Evolutionary conservation across 345 rosid genomes (phyloP), one percentile per base, ranked within the genome.

Genomic region (Bruguiera parviflora): DNA sequence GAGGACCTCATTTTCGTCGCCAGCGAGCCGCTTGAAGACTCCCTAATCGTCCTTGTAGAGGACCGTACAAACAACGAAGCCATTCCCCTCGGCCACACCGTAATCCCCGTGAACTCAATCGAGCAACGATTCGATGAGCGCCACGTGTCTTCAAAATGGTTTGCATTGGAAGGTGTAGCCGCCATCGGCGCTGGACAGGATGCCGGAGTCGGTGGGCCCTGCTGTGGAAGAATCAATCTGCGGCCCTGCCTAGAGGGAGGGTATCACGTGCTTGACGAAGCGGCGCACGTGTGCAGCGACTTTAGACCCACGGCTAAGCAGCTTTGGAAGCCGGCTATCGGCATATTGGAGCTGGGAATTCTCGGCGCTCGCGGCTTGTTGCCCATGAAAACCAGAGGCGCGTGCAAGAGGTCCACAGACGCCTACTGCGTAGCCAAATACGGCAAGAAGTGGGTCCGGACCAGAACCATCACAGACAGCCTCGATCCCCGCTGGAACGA

Each of bases 401-500:
- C 91, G 3, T 91, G 89, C 3, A 90, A 90, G 72, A 92, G 96
- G 5, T 89, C 99, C 53, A 95, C 97, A 4, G 96, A 95, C 68
- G 88, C 97, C 28, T 95, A 95, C 51, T 92, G 96, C 37, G 96
- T 95, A 1, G 99, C 97, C 32, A 95, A 95, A 77, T 92, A 92
- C 16, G 99, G 99, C 5, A 95, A 95, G 79, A 95, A 92, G 83
- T 95, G 99, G 99, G 97, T 92, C 53, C 88, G 97, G 58, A 95
- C 99, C 0, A 71, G 97, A 25, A 92, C 99, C 6, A 81, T 95
- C 46, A 85, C 84, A 0, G 99, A 95, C 79, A 86, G 90, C 87
- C 87, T 95, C 43, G 96, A 92, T 76, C 97, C 99, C 43, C 89
- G 97, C 24, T 95, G 99, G 99, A 91, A 95, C 66, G 97, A 91